Evolutionary conservation across 2,329 filamentous ascomycete species (phyloP).

Genomic region (Ceratocystis eucalypticola): DNA sequence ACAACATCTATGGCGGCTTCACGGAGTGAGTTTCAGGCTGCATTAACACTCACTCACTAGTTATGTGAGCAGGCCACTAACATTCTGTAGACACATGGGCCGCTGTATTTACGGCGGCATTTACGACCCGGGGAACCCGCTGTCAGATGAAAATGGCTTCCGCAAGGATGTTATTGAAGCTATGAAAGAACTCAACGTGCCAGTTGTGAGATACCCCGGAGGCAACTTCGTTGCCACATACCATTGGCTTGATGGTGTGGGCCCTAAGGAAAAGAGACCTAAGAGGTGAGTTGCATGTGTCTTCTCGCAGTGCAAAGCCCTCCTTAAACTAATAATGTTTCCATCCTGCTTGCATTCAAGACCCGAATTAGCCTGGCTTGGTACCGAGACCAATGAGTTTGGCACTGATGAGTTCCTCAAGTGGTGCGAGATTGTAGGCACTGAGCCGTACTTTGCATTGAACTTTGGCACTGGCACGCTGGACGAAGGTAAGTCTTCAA

Average conservation of each 20-base stretch:
- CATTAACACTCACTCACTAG: not conserved
- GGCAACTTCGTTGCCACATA: constrained; percentile 79
- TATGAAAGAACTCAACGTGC: constrained; percentile 58
- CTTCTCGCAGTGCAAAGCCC: not conserved
- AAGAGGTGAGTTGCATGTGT: constrained; percentile 23
- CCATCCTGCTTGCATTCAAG: constrained; percentile 26
- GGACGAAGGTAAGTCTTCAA: constrained; percentile 25
- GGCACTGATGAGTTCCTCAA: constrained; percentile 79
- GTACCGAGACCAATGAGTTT: constrained; percentile 63
- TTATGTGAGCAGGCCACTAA: not conserved
- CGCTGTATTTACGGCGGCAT: constrained; percentile 79
- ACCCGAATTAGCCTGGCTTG: constrained; percentile 68
- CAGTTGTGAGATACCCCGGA: constrained; percentile 68
- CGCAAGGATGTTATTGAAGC: constrained; percentile 65
- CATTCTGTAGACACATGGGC: constrained; percentile 57
- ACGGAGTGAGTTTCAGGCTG: constrained; percentile 48
- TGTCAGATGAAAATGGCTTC: constrained; percentile 64
- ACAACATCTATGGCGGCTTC: constrained; percentile 74
- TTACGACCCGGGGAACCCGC: constrained; percentile 60
- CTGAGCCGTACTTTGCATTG: constrained; percentile 65
- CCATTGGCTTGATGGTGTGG: constrained; percentile 72
- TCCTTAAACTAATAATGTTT: not conserved
- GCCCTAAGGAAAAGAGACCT: constrained; percentile 56
- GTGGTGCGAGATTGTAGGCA: constrained; percentile 60
- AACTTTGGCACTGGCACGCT: constrained; percentile 66